Base-by-base conservation (phyloP, 106 monocot genomes). In the Alisma plantagoaquatica region DNA sequence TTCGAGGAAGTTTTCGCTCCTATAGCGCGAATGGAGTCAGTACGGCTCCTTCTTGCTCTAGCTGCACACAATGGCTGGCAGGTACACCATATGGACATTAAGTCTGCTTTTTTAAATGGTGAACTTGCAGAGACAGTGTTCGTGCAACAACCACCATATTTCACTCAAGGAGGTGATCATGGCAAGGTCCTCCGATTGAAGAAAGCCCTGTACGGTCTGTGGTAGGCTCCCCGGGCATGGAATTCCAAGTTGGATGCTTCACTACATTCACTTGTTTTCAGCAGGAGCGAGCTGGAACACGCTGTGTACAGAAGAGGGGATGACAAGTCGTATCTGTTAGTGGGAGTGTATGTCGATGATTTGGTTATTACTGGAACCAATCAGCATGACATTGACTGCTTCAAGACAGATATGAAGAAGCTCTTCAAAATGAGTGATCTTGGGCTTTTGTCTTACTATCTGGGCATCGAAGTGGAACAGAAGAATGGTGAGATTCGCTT, bases 201-300 rank as follows among this genome's bases (percentile, higher is more conserved):
- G n/a, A n/a, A n/a, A n/a, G n/a, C n/a, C n/a, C n/a, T n/a, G n/a
- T n/a, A n/a, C n/a, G n/a, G n/a, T n/a, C n/a, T n/a, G n/a, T n/a
- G n/a, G n/a, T n/a, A n/a, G n/a, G n/a, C n/a, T n/a, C 54, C 54
- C 2, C 31, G 54, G 35, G 16, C 33, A 15, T 55, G 54, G 30
- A 18, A 38, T 14, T 7, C 35, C 5, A 7, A 14, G 35, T 14
- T 38, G 14, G 35, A 38, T 14, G 9, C 5, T 6, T 6, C 5
- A 14, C 35, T 38, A 14, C 9, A 14, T 14, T 6, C 35, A 38
- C 35, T 38, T 14, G 14, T 6, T 38, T 38, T 38, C 35, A 38
- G 14, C 9, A 5, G 14, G 14, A 38, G 35, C 14, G 14, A 5
- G 5, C 35, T 38, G 9, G 35, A 38, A 14, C 35, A 38, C 14